Conservation (phyloP, 2,329 filamentous ascomycete species). For the Aquanectria penicillioides region DNA sequence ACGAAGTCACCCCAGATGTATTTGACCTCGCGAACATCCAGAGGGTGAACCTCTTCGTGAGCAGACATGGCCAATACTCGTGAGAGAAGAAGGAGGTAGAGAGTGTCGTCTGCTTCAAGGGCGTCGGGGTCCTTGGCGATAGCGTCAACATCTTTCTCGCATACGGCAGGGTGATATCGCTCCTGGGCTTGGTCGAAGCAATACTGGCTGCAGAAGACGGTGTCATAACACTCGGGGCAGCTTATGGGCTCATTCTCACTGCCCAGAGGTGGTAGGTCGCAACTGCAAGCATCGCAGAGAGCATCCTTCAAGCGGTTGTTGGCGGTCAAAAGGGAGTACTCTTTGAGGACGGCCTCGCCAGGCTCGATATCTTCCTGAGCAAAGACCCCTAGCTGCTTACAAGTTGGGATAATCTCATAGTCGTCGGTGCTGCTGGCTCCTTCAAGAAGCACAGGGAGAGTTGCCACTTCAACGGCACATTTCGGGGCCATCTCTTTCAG, state of each 20-base stretch:
- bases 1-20: slow-evolving; percentile 78
- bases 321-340: slow-evolving; percentile 87
- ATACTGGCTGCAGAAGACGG: slow-evolving; percentile 71
- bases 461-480: slow-evolving; percentile 80
- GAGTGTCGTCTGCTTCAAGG: slow-evolving; percentile 66
- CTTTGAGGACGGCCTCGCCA: slow-evolving; percentile 79
- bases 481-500: slow-evolving; percentile 79
- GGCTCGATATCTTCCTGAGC: slow-evolving; percentile 82
- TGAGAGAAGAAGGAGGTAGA: slow-evolving; percentile 71
- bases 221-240: slow-evolving; percentile 71
- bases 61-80: slow-evolving; percentile 71
- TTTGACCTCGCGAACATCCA: slow-evolving; percentile 71
- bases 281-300: slow-evolving; percentile 89
- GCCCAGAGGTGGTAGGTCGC: slow-evolving; percentile 71
- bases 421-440: slow-evolving; percentile 60
- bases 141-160: slow-evolving; percentile 72
- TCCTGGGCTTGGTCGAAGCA: slow-evolving; percentile 68
- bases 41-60: slow-evolving; percentile 69
- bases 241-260: slow-evolving; percentile 57
- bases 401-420: slow-evolving; percentile 65
- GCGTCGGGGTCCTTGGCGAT: slow-evolving; percentile 72
- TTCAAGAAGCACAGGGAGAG: slow-evolving; percentile 76
- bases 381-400: slow-evolving; percentile 88
- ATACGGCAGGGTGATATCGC: slow-evolving; percentile 72
- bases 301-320: slow-evolving; percentile 89